Evolutionary conservation across 2,329 filamentous ascomycete genomes (phyloP).

Genomic region (Monilinia polystroma): DNA sequence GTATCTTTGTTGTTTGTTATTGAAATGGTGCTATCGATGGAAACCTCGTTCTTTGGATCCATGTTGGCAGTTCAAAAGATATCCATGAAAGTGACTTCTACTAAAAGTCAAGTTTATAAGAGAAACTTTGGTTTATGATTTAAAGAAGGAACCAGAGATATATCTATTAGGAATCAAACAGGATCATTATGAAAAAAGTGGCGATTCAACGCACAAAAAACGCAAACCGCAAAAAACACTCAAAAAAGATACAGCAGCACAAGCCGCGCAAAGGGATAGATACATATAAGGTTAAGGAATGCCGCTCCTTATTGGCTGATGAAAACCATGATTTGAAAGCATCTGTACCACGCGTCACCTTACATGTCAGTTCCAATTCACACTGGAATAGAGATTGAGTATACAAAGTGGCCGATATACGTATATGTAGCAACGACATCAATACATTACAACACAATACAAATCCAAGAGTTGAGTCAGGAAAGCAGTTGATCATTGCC

Average conservation of each 20-base stretch:
- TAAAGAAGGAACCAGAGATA: constrained; percentile 5
- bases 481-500: too few relatives aligned
- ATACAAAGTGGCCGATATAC: too few relatives aligned
- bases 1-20: constrained; percentile 1
- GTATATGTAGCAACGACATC: too few relatives aligned
- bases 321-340: not conserved
- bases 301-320: not conserved
- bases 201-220: constrained; percentile 16
- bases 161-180: not conserved
- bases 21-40: not conserved
- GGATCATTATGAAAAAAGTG: not conserved
- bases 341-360: too few relatives aligned
- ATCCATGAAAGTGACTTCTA: constrained; percentile 6
- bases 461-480: too few relatives aligned
- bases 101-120: not conserved
- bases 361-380: too few relatives aligned
- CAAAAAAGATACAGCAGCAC: not conserved
- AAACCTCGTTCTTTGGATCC: not conserved
- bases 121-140: not conserved
- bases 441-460: too few relatives aligned
- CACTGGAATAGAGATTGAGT: too few relatives aligned
- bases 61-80: not conserved
- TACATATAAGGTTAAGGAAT: not conserved
- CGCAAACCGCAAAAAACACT: constrained; percentile 15
- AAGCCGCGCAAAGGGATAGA: constrained; percentile 12